Evolutionary conservation across 441 rosid species (phyloP).

Genomic region (Melastoma candidum): DNA sequence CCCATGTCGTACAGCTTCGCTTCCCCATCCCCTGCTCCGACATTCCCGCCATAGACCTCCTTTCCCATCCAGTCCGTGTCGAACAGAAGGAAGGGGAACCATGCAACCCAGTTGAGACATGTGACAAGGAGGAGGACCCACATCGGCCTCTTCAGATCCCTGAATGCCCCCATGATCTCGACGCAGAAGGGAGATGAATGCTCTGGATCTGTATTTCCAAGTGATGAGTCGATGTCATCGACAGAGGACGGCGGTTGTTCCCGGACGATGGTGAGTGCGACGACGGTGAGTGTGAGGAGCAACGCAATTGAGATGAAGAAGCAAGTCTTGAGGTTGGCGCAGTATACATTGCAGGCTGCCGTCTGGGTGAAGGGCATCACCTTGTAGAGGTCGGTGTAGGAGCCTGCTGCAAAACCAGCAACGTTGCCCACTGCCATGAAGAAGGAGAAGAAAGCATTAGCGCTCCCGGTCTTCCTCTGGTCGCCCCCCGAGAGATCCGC

Average conservation of each 20-base stretch:
- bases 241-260: constrained; percentile 42
- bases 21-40: constrained; percentile 21
- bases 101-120: constrained; percentile 73
- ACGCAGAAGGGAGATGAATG: constrained; percentile 27
- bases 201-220: not conserved
- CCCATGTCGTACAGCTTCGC: constrained; percentile 39
- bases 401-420: constrained; percentile 73
- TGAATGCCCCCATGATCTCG: constrained; percentile 41
- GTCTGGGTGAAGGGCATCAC: constrained; percentile 61
- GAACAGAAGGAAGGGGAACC: constrained; percentile 81
- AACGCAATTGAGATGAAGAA: constrained; percentile 56
- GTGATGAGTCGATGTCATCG: constrained; percentile 9
- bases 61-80: constrained; percentile 96
- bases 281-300: constrained; percentile 31
- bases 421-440: constrained; percentile 95
- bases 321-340: constrained; percentile 82
- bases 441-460: constrained; percentile 56
- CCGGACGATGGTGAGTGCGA: constrained; percentile 36
- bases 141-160: constrained; percentile 53
- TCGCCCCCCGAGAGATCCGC: constrained; percentile 61
- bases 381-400: constrained; percentile 37
- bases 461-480: constrained; percentile 44
- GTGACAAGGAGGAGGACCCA: constrained; percentile 73
- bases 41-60: constrained; percentile 71
- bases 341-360: constrained; percentile 58